Evolutionary conservation across 2,329 filamentous ascomycete genomes (phyloP).

Genomic region (Neofusicoccum sp.): DNA sequence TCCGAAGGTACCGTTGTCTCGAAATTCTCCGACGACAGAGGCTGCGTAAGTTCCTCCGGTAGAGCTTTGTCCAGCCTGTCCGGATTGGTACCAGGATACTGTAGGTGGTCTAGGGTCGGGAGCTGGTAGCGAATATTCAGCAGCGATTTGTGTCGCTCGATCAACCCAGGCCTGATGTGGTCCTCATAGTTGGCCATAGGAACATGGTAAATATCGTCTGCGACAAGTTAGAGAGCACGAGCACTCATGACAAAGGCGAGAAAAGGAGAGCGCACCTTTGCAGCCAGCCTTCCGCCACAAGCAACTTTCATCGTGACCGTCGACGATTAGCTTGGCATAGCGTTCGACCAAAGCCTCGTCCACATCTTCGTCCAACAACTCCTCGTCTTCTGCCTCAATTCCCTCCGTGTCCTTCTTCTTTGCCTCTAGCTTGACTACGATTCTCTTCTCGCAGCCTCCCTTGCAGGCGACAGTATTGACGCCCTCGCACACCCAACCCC

Average conservation of each 20-base stretch:
- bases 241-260: no score
- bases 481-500: conserved; percentile 78
- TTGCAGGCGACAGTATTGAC: conserved; percentile 76
- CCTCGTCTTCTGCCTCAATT: conserved; percentile 50
- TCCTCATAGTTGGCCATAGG: conserved; percentile 29
- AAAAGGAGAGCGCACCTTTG: conserved; percentile 58
- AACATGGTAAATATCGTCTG: conserved; percentile 64
- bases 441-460: conserved; percentile 76
- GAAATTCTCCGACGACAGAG: conserved; percentile 7
- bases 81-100: background rate
- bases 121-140: conserved; percentile 15
- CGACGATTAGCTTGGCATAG: conserved; percentile 70
- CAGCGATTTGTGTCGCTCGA: conserved; percentile 14
- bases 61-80: conserved; percentile 8
- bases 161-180: conserved; percentile 15
- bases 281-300: conserved; percentile 87
- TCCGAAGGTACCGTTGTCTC: background rate
- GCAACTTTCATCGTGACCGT: conserved; percentile 76
- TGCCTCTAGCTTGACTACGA: conserved; percentile 69
- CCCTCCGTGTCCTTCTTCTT: conserved; percentile 50
- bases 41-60: conserved; percentile 9
- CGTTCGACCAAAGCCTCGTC: conserved; percentile 69
- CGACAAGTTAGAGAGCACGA: conserved; percentile 15
- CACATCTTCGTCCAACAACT: conserved; percentile 33
- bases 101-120: background rate